Percentiles rank a stretch among this genome's conserved stretches.
Evolutionary conservation across 2,329 filamentous ascomycete species (phyloP).

Genomic region (Fusarium floridanum): DNA sequence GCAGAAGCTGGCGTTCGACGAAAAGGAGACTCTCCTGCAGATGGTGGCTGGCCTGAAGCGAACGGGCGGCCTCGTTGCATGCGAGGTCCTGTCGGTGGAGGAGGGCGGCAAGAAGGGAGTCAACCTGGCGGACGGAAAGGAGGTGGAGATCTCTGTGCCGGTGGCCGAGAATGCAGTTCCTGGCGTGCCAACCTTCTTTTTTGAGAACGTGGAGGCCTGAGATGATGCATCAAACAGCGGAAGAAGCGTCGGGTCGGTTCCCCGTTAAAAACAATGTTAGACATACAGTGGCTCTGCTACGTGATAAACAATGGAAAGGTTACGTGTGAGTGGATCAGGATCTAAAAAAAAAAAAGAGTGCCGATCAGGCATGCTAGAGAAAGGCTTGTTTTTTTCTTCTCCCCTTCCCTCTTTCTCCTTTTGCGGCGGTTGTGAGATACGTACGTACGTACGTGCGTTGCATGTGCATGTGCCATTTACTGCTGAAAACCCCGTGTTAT

Average conservation of each 20-base stretch:
- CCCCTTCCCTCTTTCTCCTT: neutral
- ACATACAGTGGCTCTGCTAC: constrained; percentile 15
- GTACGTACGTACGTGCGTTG: neutral
- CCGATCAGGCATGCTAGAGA: constrained; percentile 2
- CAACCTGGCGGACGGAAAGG: constrained; percentile 64
- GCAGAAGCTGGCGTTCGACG: constrained; percentile 88
- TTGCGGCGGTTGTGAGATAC: neutral
- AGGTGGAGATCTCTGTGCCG: constrained; percentile 68
- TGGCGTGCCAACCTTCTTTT: constrained; percentile 83
- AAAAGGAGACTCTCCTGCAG: constrained; percentile 78
- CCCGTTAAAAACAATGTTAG: constrained; percentile 22
- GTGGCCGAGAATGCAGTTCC: constrained; percentile 82
- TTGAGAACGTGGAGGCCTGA: constrained; percentile 78
- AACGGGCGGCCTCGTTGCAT: constrained; percentile 75
- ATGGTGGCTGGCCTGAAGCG: constrained; percentile 86
- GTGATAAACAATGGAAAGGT: neutral
- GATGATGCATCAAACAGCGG: neutral
- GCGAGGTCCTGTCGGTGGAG: constrained; percentile 79
- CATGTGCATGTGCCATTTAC: neutral
- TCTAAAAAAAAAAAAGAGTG: constrained; percentile 13
- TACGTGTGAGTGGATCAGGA: constrained; percentile 11
- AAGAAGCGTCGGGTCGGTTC: constrained; percentile 8
- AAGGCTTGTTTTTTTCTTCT: neutral
- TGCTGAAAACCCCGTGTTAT: constrained; percentile 7
- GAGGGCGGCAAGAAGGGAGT: constrained; percentile 76